Base-by-base conservation (phyloP, 2,329 filamentous ascomycete genomes). In the Aspergillus sp. region DNA sequence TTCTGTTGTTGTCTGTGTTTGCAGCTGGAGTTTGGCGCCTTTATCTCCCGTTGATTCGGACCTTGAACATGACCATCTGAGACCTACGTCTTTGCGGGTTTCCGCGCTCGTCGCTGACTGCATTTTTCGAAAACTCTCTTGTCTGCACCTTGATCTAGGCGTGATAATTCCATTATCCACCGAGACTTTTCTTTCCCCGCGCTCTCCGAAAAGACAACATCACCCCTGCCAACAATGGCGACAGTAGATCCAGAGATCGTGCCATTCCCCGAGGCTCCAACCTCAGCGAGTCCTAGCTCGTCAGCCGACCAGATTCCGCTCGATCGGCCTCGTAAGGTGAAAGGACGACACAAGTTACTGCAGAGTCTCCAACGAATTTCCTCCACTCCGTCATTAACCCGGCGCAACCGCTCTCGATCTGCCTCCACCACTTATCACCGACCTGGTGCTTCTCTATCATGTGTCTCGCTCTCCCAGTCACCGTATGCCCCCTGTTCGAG, bases 281-380 rank as follows among this genome's bases (percentile, higher is more conserved):
- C 74, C 14, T 71, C 75, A 6, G 65, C 62, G 19, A 77, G 68
- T 56, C 70, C 74, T 43, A 60, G 66, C 49, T 72, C 74, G 14
- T 66, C 67, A 12, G 58, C 64, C 33, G 74, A 70, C 4, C 68
- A 74, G 59, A 73, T 75, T 14, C 71, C 75, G 4, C 59, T 73
- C 50, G 76, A 76, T 31, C 74, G 73, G 40, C 75, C 74, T 3
- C 79, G 78, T 24, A 91, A 88, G 74, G 79, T 84, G 56, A 91
- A 87, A 71, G 84, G 86, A 53, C 85, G 89, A 47, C 85, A 87
- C 66, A 85, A 87, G 58, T 75, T 96, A 35, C 79, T 96, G 17
- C 86, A 87, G 62, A 86, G 87, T 33, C 82, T 96, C 49, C 88
- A 93, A 61, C 87, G 90, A 57, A 93, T 96, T 68, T 88, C 90